Evolutionary conservation across 75 land plant species (phyloP).

Genomic region (Gnetum montanum): DNA sequence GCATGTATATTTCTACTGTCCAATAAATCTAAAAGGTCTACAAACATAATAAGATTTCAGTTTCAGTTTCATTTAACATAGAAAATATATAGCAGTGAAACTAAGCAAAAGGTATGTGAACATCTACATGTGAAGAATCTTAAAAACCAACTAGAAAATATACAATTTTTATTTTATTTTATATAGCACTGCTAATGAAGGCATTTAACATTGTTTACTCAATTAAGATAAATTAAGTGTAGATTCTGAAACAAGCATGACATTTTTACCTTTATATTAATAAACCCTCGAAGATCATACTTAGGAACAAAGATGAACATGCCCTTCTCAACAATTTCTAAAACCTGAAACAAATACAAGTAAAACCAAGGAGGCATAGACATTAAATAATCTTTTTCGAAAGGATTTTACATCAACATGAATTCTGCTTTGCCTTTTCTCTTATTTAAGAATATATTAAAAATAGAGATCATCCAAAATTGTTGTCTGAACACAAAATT

Average conservation of each 20-base stretch:
- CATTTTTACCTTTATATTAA: conserved; percentile 9
- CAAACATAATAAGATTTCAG: too few species aligned
- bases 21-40: too few species aligned
- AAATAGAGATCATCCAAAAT: too few species aligned
- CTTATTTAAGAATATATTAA: too few species aligned
- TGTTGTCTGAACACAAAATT: too few species aligned
- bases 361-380: background rate
- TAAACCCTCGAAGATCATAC: conserved; percentile 19
- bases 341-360: conserved; percentile 11
- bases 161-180: too few species aligned
- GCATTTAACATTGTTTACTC: background rate
- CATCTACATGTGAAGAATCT: background rate
- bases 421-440: too few species aligned
- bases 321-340: conserved; percentile 7
- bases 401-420: too few species aligned
- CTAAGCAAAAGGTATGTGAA: background rate
- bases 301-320: conserved; percentile 17
- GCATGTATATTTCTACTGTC: too few species aligned
- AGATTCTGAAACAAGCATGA: background rate
- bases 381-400: background rate
- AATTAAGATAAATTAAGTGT: background rate
- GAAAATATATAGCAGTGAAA: background rate
- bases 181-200: too few species aligned
- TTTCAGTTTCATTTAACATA: too few species aligned
- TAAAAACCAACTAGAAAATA: too few species aligned